phyloP scores from a whole-genome alignment of 2,329 filamentous ascomycete species.

The Penicillium crustosum region DNA sequence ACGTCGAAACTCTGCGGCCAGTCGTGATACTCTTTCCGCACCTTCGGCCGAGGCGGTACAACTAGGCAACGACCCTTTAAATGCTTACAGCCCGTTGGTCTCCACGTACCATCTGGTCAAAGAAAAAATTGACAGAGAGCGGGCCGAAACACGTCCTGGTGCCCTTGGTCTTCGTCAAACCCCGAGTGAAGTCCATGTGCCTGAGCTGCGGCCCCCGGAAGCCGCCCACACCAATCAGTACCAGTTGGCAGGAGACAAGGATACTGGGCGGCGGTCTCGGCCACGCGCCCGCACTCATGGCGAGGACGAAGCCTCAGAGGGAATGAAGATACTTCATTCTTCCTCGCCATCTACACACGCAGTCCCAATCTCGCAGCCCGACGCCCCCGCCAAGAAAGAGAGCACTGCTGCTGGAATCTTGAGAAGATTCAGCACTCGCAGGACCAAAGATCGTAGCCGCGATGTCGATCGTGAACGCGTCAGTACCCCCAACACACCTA shows the following conservation, averaged over 20 bases:
- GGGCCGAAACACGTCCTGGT: slow-evolving; percentile 59
- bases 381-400: slow-evolving; percentile 73
- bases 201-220: slow-evolving; percentile 76
- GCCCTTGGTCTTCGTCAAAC: slow-evolving; percentile 57
- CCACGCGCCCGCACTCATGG: slow-evolving; percentile 90
- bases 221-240: slow-evolving; percentile 90
- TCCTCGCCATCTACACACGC: slow-evolving; percentile 49
- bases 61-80: slow-evolving; percentile 80
- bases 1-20: slow-evolving; percentile 76
- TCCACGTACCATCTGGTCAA: slow-evolving; percentile 96
- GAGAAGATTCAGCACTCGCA: slow-evolving; percentile 85
- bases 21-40: slow-evolving; percentile 78
- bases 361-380: slow-evolving; percentile 57
- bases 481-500: slow-evolving; percentile 67
- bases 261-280: slow-evolving; percentile 77
- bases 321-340: slow-evolving; percentile 65
- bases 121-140: slow-evolving; percentile 86
- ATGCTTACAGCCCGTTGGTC: slow-evolving; percentile 87
- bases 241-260: slow-evolving; percentile 85
- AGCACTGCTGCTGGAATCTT: slow-evolving; percentile 81
- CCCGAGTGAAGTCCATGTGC: slow-evolving; percentile 62
- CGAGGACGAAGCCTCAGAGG: slow-evolving; percentile 82
- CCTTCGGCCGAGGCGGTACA: slow-evolving; percentile 85
- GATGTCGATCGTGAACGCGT: slow-evolving; percentile 50
- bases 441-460: slow-evolving; percentile 59